phyloP scores from a whole-genome alignment of 805 yeast genomes.

The Pichia deserticola region DNA sequence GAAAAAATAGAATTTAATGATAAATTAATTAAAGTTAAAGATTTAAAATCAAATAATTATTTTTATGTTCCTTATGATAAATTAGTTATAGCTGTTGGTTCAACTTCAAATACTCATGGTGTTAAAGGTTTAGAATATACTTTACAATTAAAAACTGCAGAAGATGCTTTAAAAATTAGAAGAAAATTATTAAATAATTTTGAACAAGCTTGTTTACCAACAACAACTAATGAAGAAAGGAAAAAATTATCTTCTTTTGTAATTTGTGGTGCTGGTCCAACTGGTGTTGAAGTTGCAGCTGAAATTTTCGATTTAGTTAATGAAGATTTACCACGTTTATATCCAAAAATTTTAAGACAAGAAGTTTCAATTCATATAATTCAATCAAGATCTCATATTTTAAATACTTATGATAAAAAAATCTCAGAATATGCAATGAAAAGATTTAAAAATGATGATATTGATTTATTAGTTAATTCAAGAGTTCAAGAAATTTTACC shows the following conservation, averaged over 20 bases:
- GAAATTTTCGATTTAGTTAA: conserved; percentile 90
- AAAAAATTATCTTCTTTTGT: conserved; percentile 78
- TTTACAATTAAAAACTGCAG: conserved; percentile 79
- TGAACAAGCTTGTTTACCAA: conserved; percentile 79
- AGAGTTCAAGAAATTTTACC: conserved; percentile 80
- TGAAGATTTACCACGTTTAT: conserved; percentile 83
- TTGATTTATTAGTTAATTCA: conserved; percentile 72
- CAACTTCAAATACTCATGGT: conserved; percentile 89
- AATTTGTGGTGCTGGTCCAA: conserved; percentile 97
- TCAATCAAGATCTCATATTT: conserved; percentile 87
- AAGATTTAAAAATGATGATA: conserved; percentile 58
- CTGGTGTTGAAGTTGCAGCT: conserved; percentile 97
- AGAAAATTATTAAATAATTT: conserved; percentile 74
- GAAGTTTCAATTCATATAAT: conserved; percentile 80
- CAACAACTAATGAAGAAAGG: conserved; percentile 65
- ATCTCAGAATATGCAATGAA: conserved; percentile 73
- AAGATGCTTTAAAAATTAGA: conserved; percentile 80
- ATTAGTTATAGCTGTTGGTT: conserved; percentile 88
- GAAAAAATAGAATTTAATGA: conserved; percentile 66
- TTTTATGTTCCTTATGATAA: conserved; percentile 63
- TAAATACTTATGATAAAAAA: conserved; percentile 62
- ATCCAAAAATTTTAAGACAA: conserved; percentile 65
- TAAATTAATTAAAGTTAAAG: conserved; percentile 57
- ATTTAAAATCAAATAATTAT: conserved; percentile 34
- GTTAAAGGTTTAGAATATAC: conserved; percentile 93